Evolutionary conservation across 2,329 filamentous ascomycete genomes (phyloP).

Genomic region (Aspergillus arachidicola): DNA sequence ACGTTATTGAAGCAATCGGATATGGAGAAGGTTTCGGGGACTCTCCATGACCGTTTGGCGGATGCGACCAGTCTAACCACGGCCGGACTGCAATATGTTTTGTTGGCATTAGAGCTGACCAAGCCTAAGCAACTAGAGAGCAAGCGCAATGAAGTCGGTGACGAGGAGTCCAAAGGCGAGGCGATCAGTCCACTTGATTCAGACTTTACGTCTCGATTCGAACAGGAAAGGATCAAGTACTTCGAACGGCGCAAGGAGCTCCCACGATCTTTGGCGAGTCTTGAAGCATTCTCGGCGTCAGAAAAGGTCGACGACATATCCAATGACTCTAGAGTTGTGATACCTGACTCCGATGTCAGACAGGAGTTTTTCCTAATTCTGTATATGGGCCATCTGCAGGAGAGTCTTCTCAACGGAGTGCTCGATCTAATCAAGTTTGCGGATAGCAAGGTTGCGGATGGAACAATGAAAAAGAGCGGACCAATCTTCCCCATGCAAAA

Average conservation of each 20-base stretch:
- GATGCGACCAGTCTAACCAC: constrained; percentile 63
- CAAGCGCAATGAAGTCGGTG: constrained; percentile 38
- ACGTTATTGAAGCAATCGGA: constrained; percentile 18
- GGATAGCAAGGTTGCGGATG: constrained; percentile 63
- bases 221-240: constrained; percentile 56
- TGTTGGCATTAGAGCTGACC: constrained; percentile 52
- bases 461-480: constrained; percentile 62
- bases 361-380: constrained; percentile 65
- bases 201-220: constrained; percentile 57
- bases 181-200: constrained; percentile 57
- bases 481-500: constrained; percentile 65
- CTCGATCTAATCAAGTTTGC: constrained; percentile 67
- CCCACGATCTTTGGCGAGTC: constrained; percentile 48
- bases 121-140: constrained; percentile 28
- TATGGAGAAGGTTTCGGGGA: constrained; percentile 29
- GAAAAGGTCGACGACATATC: constrained; percentile 39
- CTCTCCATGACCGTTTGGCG: constrained; percentile 49
- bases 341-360: constrained; percentile 30
- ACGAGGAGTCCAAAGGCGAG: constrained; percentile 57
- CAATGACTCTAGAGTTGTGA: constrained; percentile 6
- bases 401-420: constrained; percentile 60
- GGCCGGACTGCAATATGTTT: constrained; percentile 64
- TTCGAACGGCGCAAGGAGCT: constrained; percentile 53
- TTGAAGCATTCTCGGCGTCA: constrained; percentile 26
- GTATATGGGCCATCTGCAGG: constrained; percentile 68